These are phyloP conservation scores for Bimuria novae-zelandiae DNA, from an alignment of 2,329 filamentous ascomycete genomes.

Conservation along the genomic window DNA sequence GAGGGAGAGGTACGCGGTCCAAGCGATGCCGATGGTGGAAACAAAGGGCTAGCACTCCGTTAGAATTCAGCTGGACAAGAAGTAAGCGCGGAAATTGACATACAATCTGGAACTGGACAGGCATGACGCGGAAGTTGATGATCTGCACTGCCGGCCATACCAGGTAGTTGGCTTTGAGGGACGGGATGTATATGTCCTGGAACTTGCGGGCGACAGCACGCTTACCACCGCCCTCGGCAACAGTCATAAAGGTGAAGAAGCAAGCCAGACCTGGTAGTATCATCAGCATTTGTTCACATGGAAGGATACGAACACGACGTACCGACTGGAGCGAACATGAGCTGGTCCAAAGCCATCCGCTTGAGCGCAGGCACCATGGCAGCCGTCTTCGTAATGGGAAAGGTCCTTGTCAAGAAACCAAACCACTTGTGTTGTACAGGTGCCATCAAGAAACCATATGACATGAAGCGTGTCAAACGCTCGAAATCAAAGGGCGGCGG, in stretches of 20 bases:
- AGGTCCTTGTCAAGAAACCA: constrained; percentile 76
- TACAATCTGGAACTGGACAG: constrained; percentile 94
- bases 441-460: constrained; percentile 95
- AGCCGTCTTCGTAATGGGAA: constrained; percentile 80
- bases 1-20: constrained; percentile 95
- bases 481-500: constrained; percentile 95
- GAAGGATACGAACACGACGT: constrained; percentile 31
- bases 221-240: constrained; percentile 88
- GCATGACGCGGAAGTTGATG: constrained; percentile 94
- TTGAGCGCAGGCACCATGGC: constrained; percentile 81
- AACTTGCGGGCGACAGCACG: constrained; percentile 83
- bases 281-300: not conserved
- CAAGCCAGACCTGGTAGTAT: constrained; percentile 66
- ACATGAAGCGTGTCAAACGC: constrained; percentile 91
- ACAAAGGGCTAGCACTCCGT: constrained; percentile 89
- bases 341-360: constrained; percentile 88
- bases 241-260: constrained; percentile 96
- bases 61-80: no score
- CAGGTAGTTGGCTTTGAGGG: constrained; percentile 92
- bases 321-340: constrained; percentile 90
- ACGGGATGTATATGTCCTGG: constrained; percentile 89
- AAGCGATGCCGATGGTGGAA: constrained; percentile 92
- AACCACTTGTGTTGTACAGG: constrained; percentile 97
- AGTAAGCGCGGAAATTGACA: constrained; percentile 47
- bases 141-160: constrained; percentile 96